Conservation (phyloP, 352 stramenopile species). For the Globisporangium canariense region DNA sequence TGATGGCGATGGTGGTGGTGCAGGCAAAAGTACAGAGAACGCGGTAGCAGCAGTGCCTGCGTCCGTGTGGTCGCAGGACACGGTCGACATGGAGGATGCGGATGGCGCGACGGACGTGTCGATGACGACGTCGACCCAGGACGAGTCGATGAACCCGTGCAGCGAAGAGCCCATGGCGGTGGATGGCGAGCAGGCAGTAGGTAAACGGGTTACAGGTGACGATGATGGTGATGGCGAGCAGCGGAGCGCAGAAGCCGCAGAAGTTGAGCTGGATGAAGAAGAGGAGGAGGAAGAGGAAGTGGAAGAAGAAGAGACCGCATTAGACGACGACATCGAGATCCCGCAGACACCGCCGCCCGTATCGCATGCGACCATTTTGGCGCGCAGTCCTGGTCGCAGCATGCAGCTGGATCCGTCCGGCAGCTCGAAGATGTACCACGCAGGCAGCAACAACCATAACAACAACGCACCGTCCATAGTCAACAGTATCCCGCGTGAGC, state of each 20-base stretch:
- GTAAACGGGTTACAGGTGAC: background rate
- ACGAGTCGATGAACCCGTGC: slow-evolving; percentile 8
- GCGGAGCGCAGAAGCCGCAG: background rate
- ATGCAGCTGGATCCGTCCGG: slow-evolving; percentile 22
- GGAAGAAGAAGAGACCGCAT: background rate
- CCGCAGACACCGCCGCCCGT: slow-evolving; percentile 20
- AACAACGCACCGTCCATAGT: background rate
- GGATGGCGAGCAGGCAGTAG: background rate
- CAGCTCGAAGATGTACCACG: slow-evolving; percentile 21
- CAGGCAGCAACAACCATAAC: background rate
- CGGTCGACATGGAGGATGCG: slow-evolving; percentile 12
- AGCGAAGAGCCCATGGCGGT: slow-evolving; percentile 5
- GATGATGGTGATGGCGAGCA: slow-evolving; percentile 6
- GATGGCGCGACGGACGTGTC: slow-evolving; percentile 4
- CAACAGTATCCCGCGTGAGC: background rate
- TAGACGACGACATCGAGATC: slow-evolving; percentile 8
- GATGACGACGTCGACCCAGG: slow-evolving; percentile 12
- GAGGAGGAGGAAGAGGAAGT: slow-evolving; percentile 4
- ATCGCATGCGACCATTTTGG: slow-evolving; percentile 6
- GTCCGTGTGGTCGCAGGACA: slow-evolving; percentile 10
- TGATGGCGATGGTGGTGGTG: background rate
- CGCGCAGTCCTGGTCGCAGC: slow-evolving; percentile 9
- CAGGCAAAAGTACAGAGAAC: background rate
- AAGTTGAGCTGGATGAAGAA: background rate
- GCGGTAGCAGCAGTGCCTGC: background rate